Evolutionary conservation across 305 asterid species (phyloP).

Genomic region (Plantago rigida): DNA sequence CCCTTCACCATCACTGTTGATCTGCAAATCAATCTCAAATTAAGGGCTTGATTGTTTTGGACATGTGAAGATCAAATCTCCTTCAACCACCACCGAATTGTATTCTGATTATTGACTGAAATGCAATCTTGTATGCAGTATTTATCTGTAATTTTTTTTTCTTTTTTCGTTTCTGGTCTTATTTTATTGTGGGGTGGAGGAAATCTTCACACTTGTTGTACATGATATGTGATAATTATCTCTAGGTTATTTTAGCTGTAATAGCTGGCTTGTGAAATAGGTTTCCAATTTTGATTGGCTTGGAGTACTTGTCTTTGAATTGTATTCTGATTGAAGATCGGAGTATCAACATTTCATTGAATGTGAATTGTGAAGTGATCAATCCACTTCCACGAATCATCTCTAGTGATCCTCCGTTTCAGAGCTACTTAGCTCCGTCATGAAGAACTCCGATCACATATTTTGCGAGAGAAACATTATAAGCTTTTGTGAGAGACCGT

Average conservation of each 20-base stretch:
- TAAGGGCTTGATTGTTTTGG: slow-evolving; percentile 29
- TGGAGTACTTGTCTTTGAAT: slow-evolving; percentile 16
- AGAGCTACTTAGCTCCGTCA: too few relatives aligned
- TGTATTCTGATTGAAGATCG: slow-evolving; percentile 19
- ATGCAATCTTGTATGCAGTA: slow-evolving; percentile 29
- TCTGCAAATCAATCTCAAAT: slow-evolving; percentile 23
- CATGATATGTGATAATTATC: slow-evolving; percentile 45
- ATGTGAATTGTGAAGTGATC: neutral
- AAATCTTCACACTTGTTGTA: slow-evolving; percentile 45
- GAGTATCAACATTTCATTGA: neutral
- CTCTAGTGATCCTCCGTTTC: too few relatives aligned
- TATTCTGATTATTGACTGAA: slow-evolving; percentile 27
- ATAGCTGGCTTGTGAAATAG: slow-evolving; percentile 37
- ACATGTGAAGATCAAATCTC: slow-evolving; percentile 26
- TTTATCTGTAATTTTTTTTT: slow-evolving; percentile 34
- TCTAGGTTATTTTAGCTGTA: slow-evolving; percentile 39
- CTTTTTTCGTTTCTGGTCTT: neutral
- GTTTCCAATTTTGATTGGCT: slow-evolving; percentile 29
- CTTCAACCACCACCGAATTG: slow-evolving; percentile 28
- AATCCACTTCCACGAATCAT: neutral
- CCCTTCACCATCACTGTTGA: slow-evolving; percentile 19
- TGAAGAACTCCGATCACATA: too few relatives aligned
- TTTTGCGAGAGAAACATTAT: too few relatives aligned
- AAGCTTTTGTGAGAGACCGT: too few relatives aligned
- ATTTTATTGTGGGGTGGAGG: slow-evolving; percentile 22